Percentiles rank a stretch among this genome's conserved stretches.
These are phyloP conservation scores for Pseudogymnoascus destructans DNA, from an alignment of 2,329 filamentous ascomycete genomes.

Conservation along the genomic window DNA sequence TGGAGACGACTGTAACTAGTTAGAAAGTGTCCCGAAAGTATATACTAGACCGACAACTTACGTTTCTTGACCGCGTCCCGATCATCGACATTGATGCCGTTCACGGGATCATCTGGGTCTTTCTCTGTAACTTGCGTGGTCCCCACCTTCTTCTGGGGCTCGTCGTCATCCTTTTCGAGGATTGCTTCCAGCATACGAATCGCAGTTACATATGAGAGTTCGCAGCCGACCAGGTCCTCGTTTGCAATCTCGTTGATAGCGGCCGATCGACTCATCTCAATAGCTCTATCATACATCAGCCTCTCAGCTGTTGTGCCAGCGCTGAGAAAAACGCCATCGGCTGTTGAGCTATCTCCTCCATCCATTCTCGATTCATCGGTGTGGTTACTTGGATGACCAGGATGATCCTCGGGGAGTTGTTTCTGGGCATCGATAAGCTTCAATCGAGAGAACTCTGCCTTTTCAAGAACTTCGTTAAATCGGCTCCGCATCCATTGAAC, in stretches of 20 bases:
- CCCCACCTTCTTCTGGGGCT: conserved; percentile 29
- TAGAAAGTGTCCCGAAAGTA: conserved; percentile 22
- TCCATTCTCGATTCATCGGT: conserved; percentile 41
- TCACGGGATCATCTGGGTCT: conserved; percentile 25
- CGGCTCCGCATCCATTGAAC: conserved; percentile 90
- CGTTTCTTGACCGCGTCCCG: conserved; percentile 60
- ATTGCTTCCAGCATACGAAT: conserved; percentile 93
- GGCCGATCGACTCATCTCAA: conserved; percentile 91
- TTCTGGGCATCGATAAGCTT: conserved; percentile 80
- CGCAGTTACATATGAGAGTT: conserved; percentile 85
- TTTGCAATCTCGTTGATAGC: conserved; percentile 94
- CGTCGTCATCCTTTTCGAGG: conserved; percentile 65
- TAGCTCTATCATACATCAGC: conserved; percentile 91
- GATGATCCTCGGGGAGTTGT: conserved; percentile 70
- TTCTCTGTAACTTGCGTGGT: background rate
- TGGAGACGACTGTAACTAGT: conserved; percentile 41
- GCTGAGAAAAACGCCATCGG: conserved; percentile 71
- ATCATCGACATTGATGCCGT: conserved; percentile 53
- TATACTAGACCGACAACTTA: conserved; percentile 32
- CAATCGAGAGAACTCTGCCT: conserved; percentile 84
- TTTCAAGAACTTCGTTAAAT: conserved; percentile 95
- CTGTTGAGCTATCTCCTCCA: conserved; percentile 44
- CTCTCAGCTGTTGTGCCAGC: conserved; percentile 89
- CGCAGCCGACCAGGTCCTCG: conserved; percentile 74
- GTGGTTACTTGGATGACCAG: conserved; percentile 72